Conservation (phyloP, 345 rosid genomes). For the Syzygium grande region DNA sequence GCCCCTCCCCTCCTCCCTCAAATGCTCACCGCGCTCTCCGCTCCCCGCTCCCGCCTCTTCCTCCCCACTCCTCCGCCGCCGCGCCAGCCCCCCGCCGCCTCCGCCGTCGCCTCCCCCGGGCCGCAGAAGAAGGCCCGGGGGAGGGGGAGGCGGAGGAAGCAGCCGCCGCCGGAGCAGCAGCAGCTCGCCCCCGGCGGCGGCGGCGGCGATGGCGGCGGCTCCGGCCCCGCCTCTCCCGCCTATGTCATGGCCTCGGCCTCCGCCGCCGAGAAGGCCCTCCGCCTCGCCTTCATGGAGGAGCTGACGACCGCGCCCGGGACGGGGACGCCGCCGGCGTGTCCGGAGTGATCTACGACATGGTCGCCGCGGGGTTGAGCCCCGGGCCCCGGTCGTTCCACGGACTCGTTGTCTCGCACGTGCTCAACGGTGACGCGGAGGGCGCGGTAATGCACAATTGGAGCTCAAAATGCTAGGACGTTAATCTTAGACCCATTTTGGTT, state of each 20-base stretch:
- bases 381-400: conserved; percentile 97
- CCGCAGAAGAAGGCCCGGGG: conserved; percentile 20
- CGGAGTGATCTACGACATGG: conserved; percentile 85
- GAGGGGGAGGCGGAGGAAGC: conserved; percentile 5
- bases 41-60: conserved; percentile 6
- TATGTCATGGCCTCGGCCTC: conserved; percentile 9
- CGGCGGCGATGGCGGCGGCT: neutral
- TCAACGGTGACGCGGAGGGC: conserved; percentile 77
- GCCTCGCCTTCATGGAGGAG: conserved; percentile 88
- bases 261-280: conserved; percentile 68
- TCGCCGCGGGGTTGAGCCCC: conserved; percentile 87
- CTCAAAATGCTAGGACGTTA: neutral
- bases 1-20: neutral
- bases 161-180: neutral
- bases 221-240: conserved; percentile 11
- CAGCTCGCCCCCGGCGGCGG: neutral
- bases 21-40: conserved; percentile 7
- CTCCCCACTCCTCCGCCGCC: neutral
- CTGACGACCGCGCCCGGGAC: conserved; percentile 78
- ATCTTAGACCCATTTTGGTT: neutral
- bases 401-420: conserved; percentile 58
- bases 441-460: conserved; percentile 35
- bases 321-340: conserved; percentile 57
- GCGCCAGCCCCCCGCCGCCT: neutral
- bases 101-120: conserved; percentile 15